Evolutionary conservation across 306 rosid species (phyloP), one percentile per base, ranked within the genome.

Genomic region (Dryas octopetala): DNA sequence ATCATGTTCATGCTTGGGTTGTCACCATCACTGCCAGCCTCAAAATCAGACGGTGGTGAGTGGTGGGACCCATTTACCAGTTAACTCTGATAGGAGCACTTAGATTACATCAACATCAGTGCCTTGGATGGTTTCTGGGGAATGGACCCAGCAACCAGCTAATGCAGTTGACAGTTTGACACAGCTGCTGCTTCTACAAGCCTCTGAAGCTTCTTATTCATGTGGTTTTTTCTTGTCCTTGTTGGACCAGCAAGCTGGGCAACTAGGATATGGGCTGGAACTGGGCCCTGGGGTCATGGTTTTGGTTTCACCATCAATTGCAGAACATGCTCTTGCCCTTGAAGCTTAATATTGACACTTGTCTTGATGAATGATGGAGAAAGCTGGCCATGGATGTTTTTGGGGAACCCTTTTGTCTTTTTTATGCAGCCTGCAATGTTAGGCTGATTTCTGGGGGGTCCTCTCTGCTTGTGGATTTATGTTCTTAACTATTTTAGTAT

Each of bases 81-180:
- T 88, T 82, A 32, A 74, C 74, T 60, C 57, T 79, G 80, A 78
- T 85, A 8, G 86, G 38, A 85, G 55, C 73, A 59, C 53, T 80
- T 13, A 32, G 70, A 74, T 68, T 68, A 76, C 77, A 73, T 82
- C 86, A 80, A 80, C 78, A 73, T 87, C 87, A 82, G 59, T 72
- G 90, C 87, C 81, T 73, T 81, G 84, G 82, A 79, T 85, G 80
- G 65, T 66, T 78, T 62, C 60, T 72, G 53, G 62, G 47, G 66
- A 73, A 67, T 83, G 85, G 83, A 71, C 85, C 73, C 57, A 58
- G 62, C 23, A 63, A 80, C 84, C 74, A 16, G 81, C 83, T 76
- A 73, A 70, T 70, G 23, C 74, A 64, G 73, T 44, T 66, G 23
- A 23, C 23, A 23, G 23, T 23, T 23, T 23, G 51, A 66, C 62